Percentiles rank a stretch among this genome's conserved stretches.
These are phyloP conservation scores for Penicillium crustosum DNA, from an alignment of 2,329 filamentous ascomycete genomes.

Conservation along the genomic window DNA sequence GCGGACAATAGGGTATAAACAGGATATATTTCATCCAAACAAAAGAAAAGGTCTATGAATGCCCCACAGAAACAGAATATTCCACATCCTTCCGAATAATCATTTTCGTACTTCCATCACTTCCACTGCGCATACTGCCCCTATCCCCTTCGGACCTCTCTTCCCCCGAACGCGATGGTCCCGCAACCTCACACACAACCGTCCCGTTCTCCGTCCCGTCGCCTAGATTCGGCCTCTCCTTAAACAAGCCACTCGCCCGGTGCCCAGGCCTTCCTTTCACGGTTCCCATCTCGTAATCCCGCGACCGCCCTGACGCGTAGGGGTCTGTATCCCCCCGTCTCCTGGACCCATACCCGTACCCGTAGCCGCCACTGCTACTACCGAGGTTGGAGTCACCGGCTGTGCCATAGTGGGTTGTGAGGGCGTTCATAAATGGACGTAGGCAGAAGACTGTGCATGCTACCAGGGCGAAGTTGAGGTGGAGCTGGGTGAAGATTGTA, in stretches of 20 bases:
- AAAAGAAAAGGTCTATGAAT: not conserved
- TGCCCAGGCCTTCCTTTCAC: not conserved
- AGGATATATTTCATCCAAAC: not conserved
- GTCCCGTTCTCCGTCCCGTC: not conserved
- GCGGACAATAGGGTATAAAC: not conserved
- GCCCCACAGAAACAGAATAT: constrained; percentile 1
- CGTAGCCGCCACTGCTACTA: not conserved
- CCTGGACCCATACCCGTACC: not conserved
- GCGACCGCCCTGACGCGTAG: not conserved
- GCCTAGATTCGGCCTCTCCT: not conserved
- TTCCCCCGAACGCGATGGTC: not conserved
- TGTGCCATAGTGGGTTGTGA: not conserved
- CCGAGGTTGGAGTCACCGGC: not conserved
- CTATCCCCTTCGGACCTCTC: not conserved
- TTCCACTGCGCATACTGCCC: not conserved
- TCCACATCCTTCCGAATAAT: constrained; percentile 1
- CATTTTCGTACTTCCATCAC: constrained; percentile 2
- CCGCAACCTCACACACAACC: not conserved
- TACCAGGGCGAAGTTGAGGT: not conserved
- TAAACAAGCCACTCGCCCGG: not conserved
- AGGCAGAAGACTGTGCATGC: constrained; percentile 1
- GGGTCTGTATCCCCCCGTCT: not conserved
- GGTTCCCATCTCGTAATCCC: not conserved
- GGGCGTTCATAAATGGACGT: not conserved
- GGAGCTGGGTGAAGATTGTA: not conserved